Evolutionary conservation across 495 filamentous ascomycete genomes (phyloP), one percentile per base, ranked within the genome.

Genomic region (Podospora didyma): DNA sequence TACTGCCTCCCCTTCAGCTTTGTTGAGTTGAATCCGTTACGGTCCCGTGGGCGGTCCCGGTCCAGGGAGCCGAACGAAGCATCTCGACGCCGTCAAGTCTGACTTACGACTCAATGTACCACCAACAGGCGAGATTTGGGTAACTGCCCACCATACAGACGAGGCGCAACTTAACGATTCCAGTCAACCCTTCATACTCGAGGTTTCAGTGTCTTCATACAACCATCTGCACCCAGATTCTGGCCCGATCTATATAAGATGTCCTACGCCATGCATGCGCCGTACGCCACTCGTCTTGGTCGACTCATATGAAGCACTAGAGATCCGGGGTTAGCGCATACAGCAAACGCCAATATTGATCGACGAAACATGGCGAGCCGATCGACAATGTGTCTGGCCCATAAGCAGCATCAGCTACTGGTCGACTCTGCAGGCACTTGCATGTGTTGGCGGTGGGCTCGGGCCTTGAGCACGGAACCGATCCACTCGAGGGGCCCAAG

Each of bases 331-430:
- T 51, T 51, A 51, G 21, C 37, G 20, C 9, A 53, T 28, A 26
- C 16, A 24, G 26, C 45, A 54, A 53, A 54, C 52, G 50, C 47
- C 16, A 46, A 51, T 49, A 46, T 49, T 55, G 58, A 60, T 60
- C 58, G 16, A 46, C 58, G 58, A 60, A 56, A 56, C 58, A 56
- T 24, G 28, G 45, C 46, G 42, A 28, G 23, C 16, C 51, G 22
- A 48, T 46, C 44, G 4, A 1, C 12, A 5, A 42, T 41, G 37
- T 4, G 2, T 42, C 26, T 31, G 26, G 39, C 9, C 12, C 12
- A 42, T 5, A 7, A 42, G 12, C n/a, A 42, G 22, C 47, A 49
- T 42, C 39, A 42, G 5, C 12, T 42, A 42, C 9, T 42, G 39
- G 14, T 16, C 39, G 12, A 14, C n/a, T 42, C 39, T 42, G 39